Conservation (phyloP, 768 basidiomycete genomes). For the Rhodocollybia butyracea region DNA sequence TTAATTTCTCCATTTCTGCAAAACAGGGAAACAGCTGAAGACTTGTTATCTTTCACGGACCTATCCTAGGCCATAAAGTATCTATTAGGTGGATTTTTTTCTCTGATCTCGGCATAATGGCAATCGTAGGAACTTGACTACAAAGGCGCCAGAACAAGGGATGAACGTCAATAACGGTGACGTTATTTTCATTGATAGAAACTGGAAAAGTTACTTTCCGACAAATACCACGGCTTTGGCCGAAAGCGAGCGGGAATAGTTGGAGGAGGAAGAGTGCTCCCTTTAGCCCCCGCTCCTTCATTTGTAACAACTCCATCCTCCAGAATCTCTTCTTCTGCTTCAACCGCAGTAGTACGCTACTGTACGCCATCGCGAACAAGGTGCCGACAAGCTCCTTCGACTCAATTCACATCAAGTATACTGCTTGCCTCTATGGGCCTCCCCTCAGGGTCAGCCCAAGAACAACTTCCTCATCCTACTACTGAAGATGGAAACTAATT, state of each 20-base stretch:
- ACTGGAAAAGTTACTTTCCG: conserved; percentile 20
- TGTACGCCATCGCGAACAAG: conserved; percentile 88
- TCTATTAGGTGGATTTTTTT: conserved; percentile 8
- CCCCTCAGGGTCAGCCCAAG: too few species aligned
- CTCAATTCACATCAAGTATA: too few species aligned
- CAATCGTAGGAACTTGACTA: too few species aligned
- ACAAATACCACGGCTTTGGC: conserved; percentile 28
- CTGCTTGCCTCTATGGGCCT: too few species aligned
- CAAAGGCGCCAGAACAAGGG: conserved; percentile 6
- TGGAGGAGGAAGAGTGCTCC: conserved; percentile 19
- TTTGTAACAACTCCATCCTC: conserved; percentile 14
- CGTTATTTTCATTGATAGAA: background rate
- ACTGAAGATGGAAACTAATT: too few species aligned
- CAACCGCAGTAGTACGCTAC: too few species aligned
- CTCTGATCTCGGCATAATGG: too few species aligned
- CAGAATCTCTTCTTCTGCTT: conserved; percentile 10
- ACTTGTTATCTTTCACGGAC: conserved; percentile 12
- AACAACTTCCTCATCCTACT: too few species aligned
- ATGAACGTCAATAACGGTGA: conserved; percentile 6
- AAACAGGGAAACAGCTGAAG: conserved; percentile 17
- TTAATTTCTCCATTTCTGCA: conserved; percentile 19
- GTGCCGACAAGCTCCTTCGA: too few species aligned
- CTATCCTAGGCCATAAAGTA: conserved; percentile 8
- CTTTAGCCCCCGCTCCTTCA: conserved; percentile 10
- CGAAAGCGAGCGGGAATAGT: conserved; percentile 19